These are phyloP conservation scores for Trifolium subterraneum DNA, from an alignment of 306 rosid species.

Conservation along the genomic window DNA sequence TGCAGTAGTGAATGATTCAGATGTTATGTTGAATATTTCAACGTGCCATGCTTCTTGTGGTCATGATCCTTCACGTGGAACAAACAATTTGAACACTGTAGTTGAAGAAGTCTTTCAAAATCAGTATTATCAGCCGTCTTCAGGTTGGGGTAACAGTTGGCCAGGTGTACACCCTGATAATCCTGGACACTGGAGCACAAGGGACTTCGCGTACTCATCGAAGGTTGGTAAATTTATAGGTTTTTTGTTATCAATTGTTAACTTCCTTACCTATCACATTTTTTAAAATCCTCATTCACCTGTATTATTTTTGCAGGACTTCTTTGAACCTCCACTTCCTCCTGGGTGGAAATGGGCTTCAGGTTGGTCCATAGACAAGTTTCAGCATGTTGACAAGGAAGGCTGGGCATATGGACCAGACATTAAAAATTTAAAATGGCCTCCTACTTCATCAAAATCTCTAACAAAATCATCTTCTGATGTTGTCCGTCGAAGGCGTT, in stretches of 20 bases:
- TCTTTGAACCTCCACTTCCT: conserved; percentile 87
- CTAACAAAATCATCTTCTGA: conserved; percentile 60
- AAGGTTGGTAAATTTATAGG: conserved; percentile 52
- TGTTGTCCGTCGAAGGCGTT: conserved; percentile 77
- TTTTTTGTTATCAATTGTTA: conserved; percentile 10
- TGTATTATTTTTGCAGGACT: conserved; percentile 63
- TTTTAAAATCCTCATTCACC: conserved; percentile 35
- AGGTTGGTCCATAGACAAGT: conserved; percentile 73
- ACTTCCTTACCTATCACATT: conserved; percentile 21
- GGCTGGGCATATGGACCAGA: conserved; percentile 87
- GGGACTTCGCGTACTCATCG: conserved; percentile 65
- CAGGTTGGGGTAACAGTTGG: conserved; percentile 77
- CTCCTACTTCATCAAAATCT: conserved; percentile 68
- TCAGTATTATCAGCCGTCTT: conserved; percentile 62
- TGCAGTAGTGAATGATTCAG: conserved; percentile 82
- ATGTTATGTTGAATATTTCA: conserved; percentile 64
- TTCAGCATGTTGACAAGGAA: conserved; percentile 74
- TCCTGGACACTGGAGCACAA: conserved; percentile 76
- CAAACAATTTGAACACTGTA: conserved; percentile 40
- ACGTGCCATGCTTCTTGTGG: conserved; percentile 61
- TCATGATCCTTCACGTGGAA: conserved; percentile 44
- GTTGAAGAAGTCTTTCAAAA: conserved; percentile 77
- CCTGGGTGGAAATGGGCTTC: conserved; percentile 80
- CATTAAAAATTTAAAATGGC: conserved; percentile 63
- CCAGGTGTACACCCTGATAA: conserved; percentile 48